Evolutionary conservation across 257 asterid genomes (phyloP).

Genomic region (Perilla frutescens): DNA sequence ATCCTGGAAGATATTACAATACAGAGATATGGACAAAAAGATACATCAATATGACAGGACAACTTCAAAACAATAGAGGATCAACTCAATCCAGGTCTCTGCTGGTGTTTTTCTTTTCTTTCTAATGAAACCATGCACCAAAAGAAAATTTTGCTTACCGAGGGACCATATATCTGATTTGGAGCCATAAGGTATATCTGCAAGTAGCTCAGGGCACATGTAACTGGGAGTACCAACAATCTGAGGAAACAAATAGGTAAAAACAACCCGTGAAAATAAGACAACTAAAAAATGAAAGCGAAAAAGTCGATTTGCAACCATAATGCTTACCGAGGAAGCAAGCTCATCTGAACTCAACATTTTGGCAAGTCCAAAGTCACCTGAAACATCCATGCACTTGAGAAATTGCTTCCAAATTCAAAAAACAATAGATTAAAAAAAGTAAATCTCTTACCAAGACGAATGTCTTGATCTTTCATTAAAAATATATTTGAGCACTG

Average conservation of each 20-base stretch:
- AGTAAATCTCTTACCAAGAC: conserved; percentile 67
- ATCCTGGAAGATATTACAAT: conserved; percentile 59
- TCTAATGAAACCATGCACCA: conserved; percentile 18
- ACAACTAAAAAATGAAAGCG: conserved; percentile 12
- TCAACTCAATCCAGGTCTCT: neutral
- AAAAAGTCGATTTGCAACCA: conserved; percentile 21
- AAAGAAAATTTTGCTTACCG: conserved; percentile 52
- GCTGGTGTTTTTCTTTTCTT: neutral
- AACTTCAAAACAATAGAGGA: conserved; percentile 15
- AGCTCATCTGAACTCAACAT: conserved; percentile 82
- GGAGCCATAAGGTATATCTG: conserved; percentile 93
- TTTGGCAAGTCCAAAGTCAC: conserved; percentile 98
- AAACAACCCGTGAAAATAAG: conserved; percentile 30
- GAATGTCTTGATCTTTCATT: conserved; percentile 83
- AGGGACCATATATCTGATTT: conserved; percentile 97
- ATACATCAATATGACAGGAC: conserved; percentile 5
- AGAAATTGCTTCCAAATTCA: conserved; percentile 34
- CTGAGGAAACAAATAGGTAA: conserved; percentile 46
- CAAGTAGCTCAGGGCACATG: conserved; percentile 98
- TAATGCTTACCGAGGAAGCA: conserved; percentile 82
- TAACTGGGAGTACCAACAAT: conserved; percentile 97
- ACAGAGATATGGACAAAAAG: conserved; percentile 21
- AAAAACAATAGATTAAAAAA: conserved; percentile 11
- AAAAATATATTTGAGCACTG: conserved; percentile 96
- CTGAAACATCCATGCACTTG: conserved; percentile 47